Evolutionary conservation across 768 basidiomycete species (phyloP), one percentile per base, ranked within the genome.

Genomic region (Serendipita sp.): DNA sequence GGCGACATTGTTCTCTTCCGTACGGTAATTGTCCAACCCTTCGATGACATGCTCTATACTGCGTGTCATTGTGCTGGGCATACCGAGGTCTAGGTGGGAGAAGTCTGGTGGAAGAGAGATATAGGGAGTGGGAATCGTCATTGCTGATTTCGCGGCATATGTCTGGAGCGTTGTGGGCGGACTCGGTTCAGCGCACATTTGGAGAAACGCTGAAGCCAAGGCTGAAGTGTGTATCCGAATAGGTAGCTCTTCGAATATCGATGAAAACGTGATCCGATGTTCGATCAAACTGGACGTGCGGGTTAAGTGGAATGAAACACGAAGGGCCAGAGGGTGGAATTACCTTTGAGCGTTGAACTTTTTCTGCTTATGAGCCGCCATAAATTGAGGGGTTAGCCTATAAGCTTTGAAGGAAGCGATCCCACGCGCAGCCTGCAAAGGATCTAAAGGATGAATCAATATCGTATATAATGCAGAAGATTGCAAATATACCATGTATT

Each of bases 341-440:
- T 72, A 93, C 93, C 88, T 89, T 69, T 84, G 74, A 1, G 87
- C 81, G 73, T 86, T 91, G 76, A 96, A 95, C 73, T 86, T 91
- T 52, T 81, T 80, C 71, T 80, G 84, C 73, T 85, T 89, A 75
- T 87, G 83, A 2, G 90, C 92, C 67, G 84, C 84, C 74, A 90
- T 76, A 73, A 93, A 95, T 16, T 83, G 77, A 50, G 81, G 75
- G 45, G 89, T 91, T 69, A 97, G 77, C 67, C 84, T 81, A 78
- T 89, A 97, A 45, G 92, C 94, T 65, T 87, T 86, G 78, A 97
- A 88, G 31, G 87, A 85, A 50, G 91, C 84, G 71, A 88, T 93
- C 52, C 91, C 91, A 67, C 87, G 81, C 64, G 82, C 81, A 2
- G 88, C 83, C 69, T 85, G 83, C 46, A 89, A 84, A 37, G 88